These are phyloP conservation scores for Fraxinus angustifolia DNA, from an alignment of 305 asterid genomes.

Conservation along the genomic window DNA sequence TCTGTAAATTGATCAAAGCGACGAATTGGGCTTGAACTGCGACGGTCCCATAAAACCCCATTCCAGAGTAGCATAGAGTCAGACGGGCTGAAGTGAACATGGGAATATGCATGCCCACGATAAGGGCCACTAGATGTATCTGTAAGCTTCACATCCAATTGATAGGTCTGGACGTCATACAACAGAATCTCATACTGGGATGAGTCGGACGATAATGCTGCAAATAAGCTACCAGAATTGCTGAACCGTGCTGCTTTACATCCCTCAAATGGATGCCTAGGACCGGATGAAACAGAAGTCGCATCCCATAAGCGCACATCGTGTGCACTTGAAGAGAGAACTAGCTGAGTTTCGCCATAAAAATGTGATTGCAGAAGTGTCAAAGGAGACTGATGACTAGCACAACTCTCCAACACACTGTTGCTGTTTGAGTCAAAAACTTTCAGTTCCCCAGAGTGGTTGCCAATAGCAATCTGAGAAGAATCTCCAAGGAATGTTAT, in stretches of 20 bases:
- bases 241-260: constrained; percentile 85
- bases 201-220: constrained; percentile 65
- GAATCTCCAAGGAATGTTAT: constrained; percentile 81
- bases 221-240: constrained; percentile 70
- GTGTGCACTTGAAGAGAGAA: constrained; percentile 76
- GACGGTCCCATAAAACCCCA: constrained; percentile 94
- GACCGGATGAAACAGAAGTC: constrained; percentile 70
- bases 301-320: constrained; percentile 96
- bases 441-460: constrained; percentile 89
- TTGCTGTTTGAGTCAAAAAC: constrained; percentile 82
- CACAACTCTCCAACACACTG: constrained; percentile 63
- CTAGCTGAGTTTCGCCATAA: constrained; percentile 59
- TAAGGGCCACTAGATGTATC: constrained; percentile 55
- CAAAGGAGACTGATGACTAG: constrained; percentile 80
- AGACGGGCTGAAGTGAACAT: constrained; percentile 77
- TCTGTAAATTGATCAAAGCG: constrained; percentile 88
- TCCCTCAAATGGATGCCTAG: constrained; percentile 79
- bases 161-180: constrained; percentile 68
- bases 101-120: constrained; percentile 73
- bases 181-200: constrained; percentile 74
- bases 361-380: constrained; percentile 69
- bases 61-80: constrained; percentile 88
- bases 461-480: constrained; percentile 77
- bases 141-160: constrained; percentile 55
- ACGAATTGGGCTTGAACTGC: constrained; percentile 67